Evolutionary conservation across 2,329 filamentous ascomycete species (phyloP), one percentile per base, ranked within the genome.

Genomic region (Xylaria multiplex): DNA sequence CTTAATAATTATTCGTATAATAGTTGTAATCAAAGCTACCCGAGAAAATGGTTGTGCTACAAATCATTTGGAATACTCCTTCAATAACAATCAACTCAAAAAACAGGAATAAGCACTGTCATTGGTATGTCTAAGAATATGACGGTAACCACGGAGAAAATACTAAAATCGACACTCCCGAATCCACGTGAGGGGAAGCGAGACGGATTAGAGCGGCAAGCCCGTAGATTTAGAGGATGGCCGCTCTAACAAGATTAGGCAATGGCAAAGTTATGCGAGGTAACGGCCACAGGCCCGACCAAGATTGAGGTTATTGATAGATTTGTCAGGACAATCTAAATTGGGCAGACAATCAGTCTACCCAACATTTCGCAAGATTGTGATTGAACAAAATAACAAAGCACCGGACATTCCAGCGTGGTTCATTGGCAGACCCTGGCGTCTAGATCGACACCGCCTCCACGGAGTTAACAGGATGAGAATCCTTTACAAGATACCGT

Each of bases 321-420:
- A 67, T 67, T 67, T 67, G 65, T 67, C 65, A 67, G 54, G 45
- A 40, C 30, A 35, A 19, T 49, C 61, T 61, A 49, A 60, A 56
- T 64, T 48, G 46, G 59, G 27, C 42, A 55, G 42, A 49, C 35
- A 22, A 13, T 14, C 11, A 4, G 45, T 61, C 37, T 63, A 53
- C 59, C 59, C 35, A 66, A 43, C 32, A 13, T 37, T 32, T 56
- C 27, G 64, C 59, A 59, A 43, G 11, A 19, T 22, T 46, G 35
- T 48, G 37, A 24, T 46, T 24, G n/a, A 53, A 58, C 11, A 40
- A 42, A 63, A 59, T 14, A 55, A 40, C 27, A 19, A 61, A 43
- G 40, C 32, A 32, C 43, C 43, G 27, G 14, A 37, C 24, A 43
- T 27, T 55, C 22, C 22, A 62, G 54, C 46, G 48, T 35, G 48